phyloP scores from a whole-genome alignment of 768 basidiomycete genomes.

The Phallus indusiatus region DNA sequence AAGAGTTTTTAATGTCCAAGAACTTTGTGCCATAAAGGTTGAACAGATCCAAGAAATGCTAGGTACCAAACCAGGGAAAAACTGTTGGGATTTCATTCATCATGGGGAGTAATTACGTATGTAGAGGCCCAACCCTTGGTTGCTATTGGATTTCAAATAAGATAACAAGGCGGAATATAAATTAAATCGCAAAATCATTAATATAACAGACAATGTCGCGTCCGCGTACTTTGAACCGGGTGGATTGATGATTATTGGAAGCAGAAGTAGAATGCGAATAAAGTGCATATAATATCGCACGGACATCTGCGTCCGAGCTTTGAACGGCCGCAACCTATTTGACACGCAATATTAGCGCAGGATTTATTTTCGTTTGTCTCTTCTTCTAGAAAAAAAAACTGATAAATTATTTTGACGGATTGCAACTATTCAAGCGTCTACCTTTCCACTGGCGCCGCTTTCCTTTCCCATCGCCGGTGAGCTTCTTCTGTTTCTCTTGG shows the following conservation, averaged over 20 bases:
- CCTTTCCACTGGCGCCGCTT: neutral
- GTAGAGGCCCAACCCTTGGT: too few species aligned
- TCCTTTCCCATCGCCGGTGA: conserved; percentile 34
- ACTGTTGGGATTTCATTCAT: conserved; percentile 78
- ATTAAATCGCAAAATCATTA: too few species aligned
- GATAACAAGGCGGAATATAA: too few species aligned
- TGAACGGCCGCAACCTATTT: too few species aligned
- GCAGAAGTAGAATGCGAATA: too few species aligned
- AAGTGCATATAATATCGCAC: too few species aligned
- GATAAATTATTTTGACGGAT: neutral
- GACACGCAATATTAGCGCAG: too few species aligned
- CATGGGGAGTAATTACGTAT: conserved; percentile 36
- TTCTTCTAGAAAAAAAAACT: neutral
- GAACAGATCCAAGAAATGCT: conserved; percentile 61
- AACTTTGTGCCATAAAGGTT: conserved; percentile 57
- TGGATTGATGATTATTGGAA: too few species aligned
- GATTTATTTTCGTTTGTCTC: neutral
- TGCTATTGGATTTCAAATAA: too few species aligned
- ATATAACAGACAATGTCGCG: too few species aligned
- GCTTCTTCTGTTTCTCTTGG: conserved; percentile 64
- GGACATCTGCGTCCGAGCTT: too few species aligned
- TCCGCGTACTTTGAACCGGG: too few species aligned
- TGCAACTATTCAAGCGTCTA: neutral
- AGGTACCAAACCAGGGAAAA: conserved; percentile 72
- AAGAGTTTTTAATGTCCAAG: conserved; percentile 66